Evolutionary conservation across 2,329 filamentous ascomycete genomes (phyloP), one percentile per base, ranked within the genome.

Genomic region (Phialocephala sp.): DNA sequence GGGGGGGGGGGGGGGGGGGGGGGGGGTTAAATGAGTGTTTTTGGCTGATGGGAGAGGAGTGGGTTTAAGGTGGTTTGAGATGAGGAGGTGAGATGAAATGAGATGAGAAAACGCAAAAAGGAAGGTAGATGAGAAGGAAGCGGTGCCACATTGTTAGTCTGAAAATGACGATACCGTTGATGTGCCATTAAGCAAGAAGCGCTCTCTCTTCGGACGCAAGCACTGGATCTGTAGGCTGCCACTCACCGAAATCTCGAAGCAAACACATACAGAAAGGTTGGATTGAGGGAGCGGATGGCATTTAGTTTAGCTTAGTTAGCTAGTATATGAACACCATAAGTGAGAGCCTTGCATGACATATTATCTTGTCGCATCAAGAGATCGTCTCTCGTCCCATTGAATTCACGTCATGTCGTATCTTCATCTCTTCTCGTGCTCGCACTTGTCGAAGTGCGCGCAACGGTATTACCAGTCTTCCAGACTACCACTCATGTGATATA

Each of bases 171-270:
- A 36, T 47, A 60, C 60, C 37, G 60, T 43, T 14, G 60, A 60
- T 15, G 64, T 63, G 22, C 54, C 59, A 27, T 18, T 63, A 22
- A 54, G 50, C 27, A 63, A 60, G 52, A 65, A 65, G 60, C 59
- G 64, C 8, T 18, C 52, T 14, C n/a, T 63, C 2, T 59, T 65
- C 39, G 63, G 63, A 41, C 59, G 54, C 22, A 59, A 41, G 41
- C 47, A 63, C 36, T 66, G 60, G 50, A 54, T 27, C 24, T n/a
- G 27, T 6, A 32, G 27, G 27, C 27, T 32, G 27, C 27, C 14
- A 54, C 50, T 8, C 15, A 27, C 50, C 50, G 27, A 20, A 36
- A 11, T 20, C 11, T 27, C 24, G 11, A 11, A 32, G 27, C 2
- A 14, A 27, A 8, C 6, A 8, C 27, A 20, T 2, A 32, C 2